Percentiles rank a stretch among this genome's conserved stretches.
Evolutionary conservation across 2,329 filamentous ascomycete genomes (phyloP).

Genomic region (Alternaria tenuissima): DNA sequence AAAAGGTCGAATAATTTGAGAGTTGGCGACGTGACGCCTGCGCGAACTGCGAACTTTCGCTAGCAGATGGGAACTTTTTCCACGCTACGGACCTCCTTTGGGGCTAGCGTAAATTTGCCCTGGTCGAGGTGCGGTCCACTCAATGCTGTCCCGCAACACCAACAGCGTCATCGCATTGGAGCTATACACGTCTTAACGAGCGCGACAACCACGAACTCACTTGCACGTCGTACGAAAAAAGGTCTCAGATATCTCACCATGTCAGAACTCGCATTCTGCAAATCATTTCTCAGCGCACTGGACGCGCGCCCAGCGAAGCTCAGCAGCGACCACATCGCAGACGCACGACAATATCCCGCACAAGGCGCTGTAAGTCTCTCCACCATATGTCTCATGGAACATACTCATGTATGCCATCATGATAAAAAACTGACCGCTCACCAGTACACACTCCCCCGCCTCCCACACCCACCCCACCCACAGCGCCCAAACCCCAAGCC

Average conservation of each 20-base stretch:
- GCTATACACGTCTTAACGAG: constrained; percentile 3
- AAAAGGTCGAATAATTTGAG: constrained; percentile 7
- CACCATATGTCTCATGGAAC: neutral
- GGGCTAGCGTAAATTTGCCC: constrained; percentile 8
- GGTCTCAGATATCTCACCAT: constrained; percentile 29
- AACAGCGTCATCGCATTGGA: constrained; percentile 43
- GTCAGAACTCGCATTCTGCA: constrained; percentile 82
- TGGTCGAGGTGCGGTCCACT: constrained; percentile 7
- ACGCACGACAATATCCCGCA: constrained; percentile 78
- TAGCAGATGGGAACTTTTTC: constrained; percentile 23
- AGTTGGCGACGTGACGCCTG: constrained; percentile 16
- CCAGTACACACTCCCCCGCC: constrained; percentile 76
- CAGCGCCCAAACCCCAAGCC: constrained; percentile 53
- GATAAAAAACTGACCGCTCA: neutral
- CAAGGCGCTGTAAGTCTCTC: constrained; percentile 72
- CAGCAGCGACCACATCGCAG: constrained; percentile 88
- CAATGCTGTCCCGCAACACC: constrained; percentile 29
- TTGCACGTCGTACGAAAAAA: neutral
- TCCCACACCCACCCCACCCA: constrained; percentile 63
- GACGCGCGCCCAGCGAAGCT: constrained; percentile 83
- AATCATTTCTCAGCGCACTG: constrained; percentile 80
- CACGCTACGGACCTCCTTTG: constrained; percentile 22
- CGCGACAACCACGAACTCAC: neutral
- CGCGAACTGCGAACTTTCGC: constrained; percentile 32
- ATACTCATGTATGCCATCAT: rapidly evolving